Percentiles rank a stretch among this genome's conserved stretches.
Conservation (phyloP, 495 filamentous ascomycete species). For the Neurospora cerealis region DNA sequence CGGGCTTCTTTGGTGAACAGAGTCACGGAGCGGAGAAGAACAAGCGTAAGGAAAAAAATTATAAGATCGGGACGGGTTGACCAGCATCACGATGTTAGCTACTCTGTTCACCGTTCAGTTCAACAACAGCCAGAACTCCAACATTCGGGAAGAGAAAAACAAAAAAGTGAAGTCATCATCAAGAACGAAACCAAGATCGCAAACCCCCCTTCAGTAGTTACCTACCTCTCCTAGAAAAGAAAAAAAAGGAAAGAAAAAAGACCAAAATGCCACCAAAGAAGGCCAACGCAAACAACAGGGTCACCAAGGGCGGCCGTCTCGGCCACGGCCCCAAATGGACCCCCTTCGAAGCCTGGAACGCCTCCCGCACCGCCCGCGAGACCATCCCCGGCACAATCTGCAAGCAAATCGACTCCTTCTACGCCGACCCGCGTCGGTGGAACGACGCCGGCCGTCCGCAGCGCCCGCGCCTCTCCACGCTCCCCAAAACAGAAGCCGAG, state of each 20-base stretch:
- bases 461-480: background rate
- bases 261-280: background rate
- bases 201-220: background rate
- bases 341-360: background rate
- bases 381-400: background rate
- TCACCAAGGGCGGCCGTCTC: background rate
- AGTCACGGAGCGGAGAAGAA: background rate
- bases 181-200: background rate
- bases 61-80: background rate
- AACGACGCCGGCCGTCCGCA: background rate
- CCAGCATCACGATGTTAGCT: background rate
- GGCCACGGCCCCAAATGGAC: background rate
- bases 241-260: background rate
- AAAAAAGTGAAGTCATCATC: background rate
- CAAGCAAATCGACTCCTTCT: conserved; percentile 1
- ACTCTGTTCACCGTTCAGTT: background rate
- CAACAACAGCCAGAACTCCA: background rate
- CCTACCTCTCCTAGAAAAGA: background rate
- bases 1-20: background rate
- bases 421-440: background rate
- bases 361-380: background rate
- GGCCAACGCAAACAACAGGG: background rate
- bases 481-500: background rate
- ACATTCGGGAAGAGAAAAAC: background rate
- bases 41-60: background rate